Evolutionary conservation across 495 filamentous ascomycete genomes (phyloP).

Genomic region (Geopyxis carbonaria): DNA sequence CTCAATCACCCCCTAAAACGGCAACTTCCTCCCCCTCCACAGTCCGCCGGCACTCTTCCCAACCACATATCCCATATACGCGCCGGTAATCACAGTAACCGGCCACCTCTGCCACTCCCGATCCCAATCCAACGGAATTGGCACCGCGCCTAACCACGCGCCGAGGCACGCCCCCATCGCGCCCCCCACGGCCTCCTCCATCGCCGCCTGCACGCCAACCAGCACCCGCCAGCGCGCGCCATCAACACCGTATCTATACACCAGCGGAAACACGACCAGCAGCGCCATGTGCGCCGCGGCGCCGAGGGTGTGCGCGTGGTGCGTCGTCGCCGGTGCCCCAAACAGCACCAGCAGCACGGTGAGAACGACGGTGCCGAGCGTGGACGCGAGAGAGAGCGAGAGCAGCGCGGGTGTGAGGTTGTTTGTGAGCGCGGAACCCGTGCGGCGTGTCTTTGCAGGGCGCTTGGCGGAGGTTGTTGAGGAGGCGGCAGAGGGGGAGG

Average conservation of each 20-base stretch:
- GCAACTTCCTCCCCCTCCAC: slow-evolving; percentile 45
- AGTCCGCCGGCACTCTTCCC: slow-evolving; percentile 46
- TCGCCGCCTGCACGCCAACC: slow-evolving; percentile 32
- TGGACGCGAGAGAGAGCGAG: slow-evolving; percentile 33
- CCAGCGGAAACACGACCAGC: slow-evolving; percentile 52
- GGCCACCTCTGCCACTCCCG: slow-evolving; percentile 97
- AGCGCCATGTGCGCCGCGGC: slow-evolving; percentile 66
- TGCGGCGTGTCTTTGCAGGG: slow-evolving; percentile 4
- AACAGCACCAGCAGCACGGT: slow-evolving; percentile 64
- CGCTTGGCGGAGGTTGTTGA: background rate
- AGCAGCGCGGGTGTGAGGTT: slow-evolving; percentile 41
- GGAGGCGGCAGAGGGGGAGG: slow-evolving; percentile 22
- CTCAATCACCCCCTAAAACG: slow-evolving; percentile 27
- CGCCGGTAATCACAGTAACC: slow-evolving; percentile 64
- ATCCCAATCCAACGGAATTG: slow-evolving; percentile 69
- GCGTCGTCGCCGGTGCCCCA: slow-evolving; percentile 77
- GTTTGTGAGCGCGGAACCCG: slow-evolving; percentile 3
- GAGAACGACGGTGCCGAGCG: slow-evolving; percentile 32
- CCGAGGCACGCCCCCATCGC: slow-evolving; percentile 44
- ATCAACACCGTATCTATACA: slow-evolving; percentile 76
- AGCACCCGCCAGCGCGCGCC: slow-evolving; percentile 56
- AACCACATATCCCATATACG: slow-evolving; percentile 47
- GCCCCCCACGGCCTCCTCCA: slow-evolving; percentile 55
- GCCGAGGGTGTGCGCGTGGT: slow-evolving; percentile 58
- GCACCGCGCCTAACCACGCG: slow-evolving; percentile 65